Evolutionary conservation across 1,284 basidiomycete genomes (phyloP).

Genomic region (Marasmius tenuissimus): DNA sequence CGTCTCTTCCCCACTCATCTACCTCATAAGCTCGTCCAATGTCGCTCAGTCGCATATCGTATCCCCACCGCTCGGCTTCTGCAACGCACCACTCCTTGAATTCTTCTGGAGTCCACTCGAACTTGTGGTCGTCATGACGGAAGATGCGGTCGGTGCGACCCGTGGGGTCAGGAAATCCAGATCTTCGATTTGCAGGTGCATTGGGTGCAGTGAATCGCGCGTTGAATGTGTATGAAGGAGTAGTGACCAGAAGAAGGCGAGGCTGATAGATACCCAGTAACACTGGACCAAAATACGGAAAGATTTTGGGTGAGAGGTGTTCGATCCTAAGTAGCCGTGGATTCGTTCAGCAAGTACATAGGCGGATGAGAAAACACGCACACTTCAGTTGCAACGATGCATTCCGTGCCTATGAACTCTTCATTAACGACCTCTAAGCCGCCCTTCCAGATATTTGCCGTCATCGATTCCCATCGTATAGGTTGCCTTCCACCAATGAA

Average conservation of each 20-base stretch:
- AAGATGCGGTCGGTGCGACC: constrained; percentile 72
- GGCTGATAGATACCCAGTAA: constrained; percentile 86
- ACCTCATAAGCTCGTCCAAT: constrained; percentile 56
- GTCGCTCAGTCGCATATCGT: constrained; percentile 54
- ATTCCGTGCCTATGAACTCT: constrained; percentile 74
- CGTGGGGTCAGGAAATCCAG: constrained; percentile 74
- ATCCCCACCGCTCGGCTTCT: constrained; percentile 74
- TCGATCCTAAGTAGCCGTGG: constrained; percentile 68
- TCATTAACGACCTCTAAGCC: constrained; percentile 77
- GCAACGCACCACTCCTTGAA: constrained; percentile 72
- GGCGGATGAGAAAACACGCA: constrained; percentile 34
- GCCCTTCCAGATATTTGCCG: constrained; percentile 81
- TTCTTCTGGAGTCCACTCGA: constrained; percentile 88
- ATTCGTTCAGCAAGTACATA: constrained; percentile 1
- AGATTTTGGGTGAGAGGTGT: constrained; percentile 71
- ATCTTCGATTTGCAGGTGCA: constrained; percentile 29
- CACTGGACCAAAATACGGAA: constrained; percentile 79
- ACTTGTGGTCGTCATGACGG: constrained; percentile 87
- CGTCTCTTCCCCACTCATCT: constrained; percentile 72
- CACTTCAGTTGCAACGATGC: constrained; percentile 88
- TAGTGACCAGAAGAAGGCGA: constrained; percentile 79
- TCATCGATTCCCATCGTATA: constrained; percentile 74
- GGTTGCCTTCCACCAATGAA: constrained; percentile 10
- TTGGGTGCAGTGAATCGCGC: constrained; percentile 75
- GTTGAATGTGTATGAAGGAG: constrained; percentile 91